Evolutionary conservation across 2,329 filamentous ascomycete genomes (phyloP).

Genomic region (Ophiocordyceps robertsii): DNA sequence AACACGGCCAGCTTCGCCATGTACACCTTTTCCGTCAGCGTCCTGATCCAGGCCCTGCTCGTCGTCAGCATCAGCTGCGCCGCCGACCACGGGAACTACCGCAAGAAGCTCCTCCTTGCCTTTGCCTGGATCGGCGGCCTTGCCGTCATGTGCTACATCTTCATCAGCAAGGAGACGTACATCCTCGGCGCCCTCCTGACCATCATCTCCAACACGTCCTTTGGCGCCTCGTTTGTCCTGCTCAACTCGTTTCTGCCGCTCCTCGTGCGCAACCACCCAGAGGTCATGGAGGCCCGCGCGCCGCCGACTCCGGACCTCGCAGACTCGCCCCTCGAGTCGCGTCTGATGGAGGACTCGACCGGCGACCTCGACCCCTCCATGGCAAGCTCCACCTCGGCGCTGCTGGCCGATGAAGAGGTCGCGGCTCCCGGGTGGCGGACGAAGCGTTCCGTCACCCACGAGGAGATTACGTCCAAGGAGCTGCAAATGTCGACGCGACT

Average conservation of each 20-base stretch:
- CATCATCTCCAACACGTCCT: conserved; percentile 84
- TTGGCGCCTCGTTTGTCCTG: conserved; percentile 88
- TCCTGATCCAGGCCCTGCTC: conserved; percentile 74
- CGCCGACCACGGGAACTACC: conserved; percentile 84
- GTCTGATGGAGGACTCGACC: conserved; percentile 18
- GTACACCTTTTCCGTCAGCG: conserved; percentile 94
- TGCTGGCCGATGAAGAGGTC: conserved; percentile 23
- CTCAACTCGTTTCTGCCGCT: conserved; percentile 91
- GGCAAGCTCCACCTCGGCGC: conserved; percentile 30
- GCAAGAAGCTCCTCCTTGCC: conserved; percentile 73
- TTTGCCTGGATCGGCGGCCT: conserved; percentile 75
- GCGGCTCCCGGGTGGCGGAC: conserved; percentile 13
- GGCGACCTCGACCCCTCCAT: conserved; percentile 15
- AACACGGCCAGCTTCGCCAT: conserved; percentile 96
- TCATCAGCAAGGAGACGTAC: conserved; percentile 62
- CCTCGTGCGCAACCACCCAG: conserved; percentile 74
- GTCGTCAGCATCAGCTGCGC: conserved; percentile 95
- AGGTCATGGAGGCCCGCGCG: conserved; percentile 18
- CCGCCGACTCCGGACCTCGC: conserved; percentile 16
- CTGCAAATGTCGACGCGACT: conserved; percentile 79
- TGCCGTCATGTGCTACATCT: conserved; percentile 79
- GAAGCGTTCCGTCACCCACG: conserved; percentile 25
- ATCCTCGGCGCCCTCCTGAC: conserved; percentile 71
- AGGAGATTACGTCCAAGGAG: conserved; percentile 47
- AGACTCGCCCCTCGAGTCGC: conserved; percentile 18